A percentile compares a stretch with the other conserved stretches of the same genome.
Evolutionary conservation across 1,284 basidiomycete species (phyloP).

Genomic region (Trichosporon ovoides): DNA sequence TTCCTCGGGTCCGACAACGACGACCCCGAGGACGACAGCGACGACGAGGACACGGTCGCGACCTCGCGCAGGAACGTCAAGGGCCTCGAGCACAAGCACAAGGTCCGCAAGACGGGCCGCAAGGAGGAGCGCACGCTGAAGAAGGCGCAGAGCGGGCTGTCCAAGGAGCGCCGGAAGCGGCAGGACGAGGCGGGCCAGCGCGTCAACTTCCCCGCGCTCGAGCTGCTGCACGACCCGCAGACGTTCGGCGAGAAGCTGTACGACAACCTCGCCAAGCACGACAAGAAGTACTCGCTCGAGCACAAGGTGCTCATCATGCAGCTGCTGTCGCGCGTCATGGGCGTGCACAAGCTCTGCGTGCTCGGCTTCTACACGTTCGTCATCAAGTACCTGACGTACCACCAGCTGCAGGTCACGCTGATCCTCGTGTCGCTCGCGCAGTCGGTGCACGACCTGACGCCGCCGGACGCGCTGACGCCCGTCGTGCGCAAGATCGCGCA

Average conservation of each 20-base stretch:
- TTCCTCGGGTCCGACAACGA: constrained; percentile 77
- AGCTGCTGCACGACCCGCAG: constrained; percentile 92
- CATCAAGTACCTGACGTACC: constrained; percentile 83
- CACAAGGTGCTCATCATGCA: constrained; percentile 98
- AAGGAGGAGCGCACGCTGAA: constrained; percentile 64
- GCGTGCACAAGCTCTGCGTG: constrained; percentile 85
- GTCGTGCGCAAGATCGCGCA: constrained; percentile 86
- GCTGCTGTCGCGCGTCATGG: constrained; percentile 91
- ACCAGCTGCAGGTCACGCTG: constrained; percentile 87
- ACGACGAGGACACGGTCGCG: constrained; percentile 58
- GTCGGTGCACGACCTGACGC: constrained; percentile 91
- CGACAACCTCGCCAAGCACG: constrained; percentile 75
- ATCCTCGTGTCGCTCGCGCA: constrained; percentile 94
- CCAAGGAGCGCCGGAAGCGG: constrained; percentile 64
- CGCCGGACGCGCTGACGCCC: constrained; percentile 85
- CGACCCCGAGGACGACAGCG: constrained; percentile 63
- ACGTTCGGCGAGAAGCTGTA: constrained; percentile 93
- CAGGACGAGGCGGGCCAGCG: constrained; percentile 50
- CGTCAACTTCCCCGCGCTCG: constrained; percentile 86
- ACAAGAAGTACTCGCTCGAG: constrained; percentile 89
- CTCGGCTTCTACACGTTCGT: constrained; percentile 97
- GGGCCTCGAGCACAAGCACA: constrained; percentile 70
- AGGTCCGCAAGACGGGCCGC: constrained; percentile 86
- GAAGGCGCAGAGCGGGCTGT: constrained; percentile 55
- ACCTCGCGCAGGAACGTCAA: constrained; percentile 60